Base-by-base conservation (phyloP, 2,329 filamentous ascomycete genomes). In the Ascochyta lentis region DNA sequence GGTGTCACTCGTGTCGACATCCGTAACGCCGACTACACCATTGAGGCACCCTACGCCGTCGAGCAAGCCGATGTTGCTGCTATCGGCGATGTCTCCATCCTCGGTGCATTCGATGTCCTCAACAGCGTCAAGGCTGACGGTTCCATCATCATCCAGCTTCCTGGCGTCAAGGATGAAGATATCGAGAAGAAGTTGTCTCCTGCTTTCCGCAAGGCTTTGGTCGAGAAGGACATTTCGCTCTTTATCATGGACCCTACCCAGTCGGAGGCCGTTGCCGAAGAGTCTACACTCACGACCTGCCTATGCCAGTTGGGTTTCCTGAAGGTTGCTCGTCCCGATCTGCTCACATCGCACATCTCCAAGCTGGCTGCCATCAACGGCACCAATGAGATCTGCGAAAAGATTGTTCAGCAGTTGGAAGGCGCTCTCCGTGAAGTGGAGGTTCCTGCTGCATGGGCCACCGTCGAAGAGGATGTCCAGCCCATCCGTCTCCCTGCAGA, bases 1-100 rank as follows among this genome's bases (percentile, higher is more conserved):
- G 95, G 95, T 65, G 83, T 89, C 46, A 79, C 95, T 49, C 88
- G 94, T 64, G 91, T 91, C 40, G 94, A 98, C 71, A 86, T 98
- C 51, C 89, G 94, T 58, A 89, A 86, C 69, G 93, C 92, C 27
- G 86, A 88, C 71, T 93, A 90, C 80, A 87, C 88, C 27, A 84
- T 97, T 33, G 91, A 97, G 70, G 89, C 92, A 13, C 88, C 92
- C 1, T 97, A 96, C 72, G 84, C 90, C 3, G 81, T 96, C 16
- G 86, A 89, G 56, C 84, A 89, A 58, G 93, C 94, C 3, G 89
- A 96, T 72, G 84, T 94, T 23, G 84, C 86, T 13, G 89, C 92
- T 47, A 84, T 98, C 58, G 91, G 89, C 29, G 87, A 94, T 34
- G 84, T 92, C 71, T 90, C 89, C 71, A 81, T 99, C 2, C 81